Conservation (phyloP, 768 basidiomycete genomes). For the Astraeus odoratus region DNA sequence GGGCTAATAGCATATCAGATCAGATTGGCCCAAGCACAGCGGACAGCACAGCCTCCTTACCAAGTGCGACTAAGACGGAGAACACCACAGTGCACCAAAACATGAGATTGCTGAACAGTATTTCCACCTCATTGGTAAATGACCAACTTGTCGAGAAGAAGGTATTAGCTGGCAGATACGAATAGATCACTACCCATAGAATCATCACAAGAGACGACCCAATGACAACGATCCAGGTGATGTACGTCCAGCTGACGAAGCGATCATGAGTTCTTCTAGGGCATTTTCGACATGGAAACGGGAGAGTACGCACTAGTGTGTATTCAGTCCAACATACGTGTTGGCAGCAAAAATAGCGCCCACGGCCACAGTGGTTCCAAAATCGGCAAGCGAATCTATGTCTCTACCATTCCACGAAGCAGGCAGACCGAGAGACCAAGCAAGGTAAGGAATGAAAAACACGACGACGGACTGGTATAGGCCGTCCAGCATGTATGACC, state of each 20-base stretch:
- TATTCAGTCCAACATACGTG: constrained; percentile 84
- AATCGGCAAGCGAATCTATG: constrained; percentile 76
- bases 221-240: constrained; percentile 77
- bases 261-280: constrained; percentile 3
- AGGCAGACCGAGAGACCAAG: constrained; percentile 58
- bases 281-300: constrained; percentile 9
- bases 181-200: constrained; percentile 86
- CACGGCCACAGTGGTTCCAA: constrained; percentile 87
- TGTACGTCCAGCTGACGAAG: constrained; percentile 65
- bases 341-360: constrained; percentile 87
- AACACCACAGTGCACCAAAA: constrained; percentile 83
- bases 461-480: constrained; percentile 86
- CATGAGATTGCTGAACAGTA: constrained; percentile 70
- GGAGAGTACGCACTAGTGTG: constrained; percentile 64
- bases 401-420: constrained; percentile 73
- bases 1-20: constrained; percentile 42
- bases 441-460: constrained; percentile 79
- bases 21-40: constrained; percentile 3
- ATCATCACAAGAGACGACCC: constrained; percentile 79
- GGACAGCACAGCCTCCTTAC: constrained; percentile 32
- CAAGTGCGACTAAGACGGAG: constrained; percentile 62
- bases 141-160: constrained; percentile 69
- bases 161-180: constrained; percentile 63
- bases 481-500: constrained; percentile 92
- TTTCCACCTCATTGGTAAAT: constrained; percentile 64